Percentiles rank a stretch among this genome's conserved stretches.
phyloP scores from a whole-genome alignment of 139 green algal genomes.

The Parachlorella kessleri region DNA sequence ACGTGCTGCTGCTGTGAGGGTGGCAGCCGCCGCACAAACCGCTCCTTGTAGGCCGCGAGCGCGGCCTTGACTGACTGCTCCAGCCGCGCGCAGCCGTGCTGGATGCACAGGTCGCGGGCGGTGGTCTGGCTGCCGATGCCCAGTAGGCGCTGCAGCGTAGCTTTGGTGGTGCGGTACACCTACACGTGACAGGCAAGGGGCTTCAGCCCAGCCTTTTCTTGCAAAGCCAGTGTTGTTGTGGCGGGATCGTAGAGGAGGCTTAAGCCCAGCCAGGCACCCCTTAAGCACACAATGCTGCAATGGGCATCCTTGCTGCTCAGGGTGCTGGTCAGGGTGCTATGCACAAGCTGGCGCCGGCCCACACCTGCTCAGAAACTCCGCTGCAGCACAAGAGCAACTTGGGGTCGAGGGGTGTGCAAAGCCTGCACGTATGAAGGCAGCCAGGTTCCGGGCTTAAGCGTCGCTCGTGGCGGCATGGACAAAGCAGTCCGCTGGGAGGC shows the following conservation, averaged over 20 bases:
- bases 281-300: no score
- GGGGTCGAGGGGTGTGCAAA: conserved; percentile 3
- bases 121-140: conserved; percentile 2
- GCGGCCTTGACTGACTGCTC: conserved; percentile 5
- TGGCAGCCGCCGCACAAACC: not conserved
- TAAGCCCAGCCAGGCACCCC: not conserved
- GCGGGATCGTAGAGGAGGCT: not conserved
- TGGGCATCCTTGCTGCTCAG: no score
- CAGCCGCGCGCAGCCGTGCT: conserved; percentile 34
- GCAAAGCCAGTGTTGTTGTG: not conserved
- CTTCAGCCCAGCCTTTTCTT: not conserved
- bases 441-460: no score
- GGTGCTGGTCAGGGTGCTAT: no score
- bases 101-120: conserved; percentile 34
- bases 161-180: conserved; percentile 28
- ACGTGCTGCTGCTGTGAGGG: conserved; percentile 2
- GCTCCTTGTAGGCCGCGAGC: conserved; percentile 31
- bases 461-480: no score
- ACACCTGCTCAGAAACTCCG: conserved; percentile 2
- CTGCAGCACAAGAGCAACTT: conserved; percentile 1
- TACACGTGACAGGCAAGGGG: not conserved
- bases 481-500: no score
- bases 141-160: conserved; percentile 30
- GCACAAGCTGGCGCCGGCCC: no score
- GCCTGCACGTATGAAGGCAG: no score